Evolutionary conservation across 345 rosid genomes (phyloP), one percentile per base, ranked within the genome.

Genomic region (Gossypium bickii): DNA sequence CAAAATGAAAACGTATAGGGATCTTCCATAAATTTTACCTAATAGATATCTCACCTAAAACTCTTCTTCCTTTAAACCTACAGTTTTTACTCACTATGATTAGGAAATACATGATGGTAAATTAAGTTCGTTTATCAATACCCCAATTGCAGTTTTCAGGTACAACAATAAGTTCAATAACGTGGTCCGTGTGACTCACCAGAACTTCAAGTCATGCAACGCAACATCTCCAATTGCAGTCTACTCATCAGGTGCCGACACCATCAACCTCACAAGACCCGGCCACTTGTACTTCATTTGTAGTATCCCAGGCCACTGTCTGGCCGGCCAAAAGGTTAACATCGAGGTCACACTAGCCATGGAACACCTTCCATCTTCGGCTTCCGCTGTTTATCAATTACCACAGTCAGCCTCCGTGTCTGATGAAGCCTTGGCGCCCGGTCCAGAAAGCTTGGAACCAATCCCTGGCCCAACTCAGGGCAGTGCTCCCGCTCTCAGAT

Each of bases 271-370:
- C 0, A 15, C 56, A 1, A 60, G 41, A 13, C 29, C 61, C 1
- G 71, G 83, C 67, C 41, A 53, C 24, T 73, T 20, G 22, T 80
- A 34, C 74, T 80, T 70, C 70, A 48, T 74, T 25, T 70, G 82
- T 15, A 71, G 78, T 49, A 7, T 62, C 5, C 76, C 69, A 6
- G 78, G 72, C 53, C 78, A 64, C 41, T 75, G 82, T 64, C 51
- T 3, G 15, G 55, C 52, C 24, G 76, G 76, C 6, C 78, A 79
- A 29, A 75, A 55, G 58, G 56, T 80, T 47, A 22, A 18, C 17
- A 34, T 65, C 9, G 27, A 43, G 69, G 63, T 72, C 17, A 45
- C 51, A 78, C 73, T 9, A 10, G 7, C 71, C 79, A 12, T 53
- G 2, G 2, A 18, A 2, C 9, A 55, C 59, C 49, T 63, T 41